phyloP scores from a whole-genome alignment of 192 early-diverging fungal species.

The Coemansia sp. region DNA sequence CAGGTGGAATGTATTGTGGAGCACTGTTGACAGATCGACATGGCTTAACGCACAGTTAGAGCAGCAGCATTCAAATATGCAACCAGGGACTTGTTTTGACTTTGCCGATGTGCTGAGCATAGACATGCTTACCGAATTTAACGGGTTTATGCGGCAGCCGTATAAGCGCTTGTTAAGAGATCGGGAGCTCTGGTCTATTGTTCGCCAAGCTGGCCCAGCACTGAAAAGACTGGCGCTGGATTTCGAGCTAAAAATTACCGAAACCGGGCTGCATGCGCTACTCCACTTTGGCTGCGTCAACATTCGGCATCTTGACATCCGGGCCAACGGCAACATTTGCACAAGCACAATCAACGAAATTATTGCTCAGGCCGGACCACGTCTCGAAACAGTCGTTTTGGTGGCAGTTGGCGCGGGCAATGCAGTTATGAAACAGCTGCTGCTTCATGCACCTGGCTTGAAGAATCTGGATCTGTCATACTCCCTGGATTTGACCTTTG shows the following conservation, averaged over 20 bases:
- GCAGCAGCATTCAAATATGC: not conserved
- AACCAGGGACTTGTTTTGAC: not conserved
- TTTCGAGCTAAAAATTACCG: slow-evolving; percentile 23
- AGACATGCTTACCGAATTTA: not conserved
- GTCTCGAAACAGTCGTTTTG: slow-evolving; percentile 23
- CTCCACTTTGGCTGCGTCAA: slow-evolving; percentile 29
- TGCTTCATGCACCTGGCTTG: slow-evolving; percentile 21
- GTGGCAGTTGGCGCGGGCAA: slow-evolving; percentile 23
- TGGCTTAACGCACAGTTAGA: not conserved
- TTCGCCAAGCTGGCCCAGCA: slow-evolving; percentile 38
- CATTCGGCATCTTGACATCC: slow-evolving; percentile 31
- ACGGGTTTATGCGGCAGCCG: not conserved
- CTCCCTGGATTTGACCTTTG: slow-evolving; percentile 20
- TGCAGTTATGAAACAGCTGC: slow-evolving; percentile 12
- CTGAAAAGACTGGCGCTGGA: slow-evolving; percentile 22
- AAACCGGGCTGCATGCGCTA: slow-evolving; percentile 17
- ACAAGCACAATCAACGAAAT: slow-evolving; percentile 12
- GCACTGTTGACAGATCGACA: slow-evolving; percentile 24
- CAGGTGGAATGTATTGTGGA: slow-evolving; percentile 30
- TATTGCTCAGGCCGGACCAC: slow-evolving; percentile 5
- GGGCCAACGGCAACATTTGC: slow-evolving; percentile 22
- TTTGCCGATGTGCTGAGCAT: not conserved
- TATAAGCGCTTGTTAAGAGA: slow-evolving; percentile 11
- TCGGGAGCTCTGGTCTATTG: slow-evolving; percentile 17
- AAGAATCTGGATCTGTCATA: slow-evolving; percentile 28